Evolutionary conservation across 148 eudicot species (phyloP).

Genomic region (Polygonum maritimum): DNA sequence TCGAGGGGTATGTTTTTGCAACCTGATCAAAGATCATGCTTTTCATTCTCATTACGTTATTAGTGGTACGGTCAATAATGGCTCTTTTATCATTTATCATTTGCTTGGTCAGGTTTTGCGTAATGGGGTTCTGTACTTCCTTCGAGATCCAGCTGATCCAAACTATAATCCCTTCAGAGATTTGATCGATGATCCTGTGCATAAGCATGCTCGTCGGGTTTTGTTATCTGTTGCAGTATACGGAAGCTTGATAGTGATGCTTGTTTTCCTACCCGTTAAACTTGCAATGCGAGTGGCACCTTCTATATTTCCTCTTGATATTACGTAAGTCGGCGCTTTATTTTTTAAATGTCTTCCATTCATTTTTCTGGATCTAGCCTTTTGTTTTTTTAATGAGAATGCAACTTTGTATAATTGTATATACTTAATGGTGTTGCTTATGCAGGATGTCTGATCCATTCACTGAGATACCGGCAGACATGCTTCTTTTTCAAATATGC

Average conservation of each 20-base stretch:
- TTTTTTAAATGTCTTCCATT: neutral
- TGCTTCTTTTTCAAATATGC: constrained; percentile 93
- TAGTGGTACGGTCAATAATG: neutral
- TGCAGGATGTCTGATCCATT: constrained; percentile 95
- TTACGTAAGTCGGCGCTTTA: constrained; percentile 53
- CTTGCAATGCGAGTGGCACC: constrained; percentile 90
- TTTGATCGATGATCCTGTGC: constrained; percentile 92
- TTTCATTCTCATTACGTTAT: neutral
- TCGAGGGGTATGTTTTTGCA: constrained; percentile 64
- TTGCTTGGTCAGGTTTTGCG: constrained; percentile 63
- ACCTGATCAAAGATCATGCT: neutral
- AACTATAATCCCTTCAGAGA: constrained; percentile 96
- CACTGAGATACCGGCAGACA: constrained; percentile 92
- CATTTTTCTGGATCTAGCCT: neutral
- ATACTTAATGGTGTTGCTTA: neutral
- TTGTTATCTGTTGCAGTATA: constrained; percentile 83
- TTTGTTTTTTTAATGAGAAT: neutral
- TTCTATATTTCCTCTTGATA: constrained; percentile 81
- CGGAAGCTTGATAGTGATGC: constrained; percentile 91
- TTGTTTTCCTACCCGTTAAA: constrained; percentile 89
- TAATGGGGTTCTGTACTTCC: constrained; percentile 90
- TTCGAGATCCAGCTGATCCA: constrained; percentile 98
- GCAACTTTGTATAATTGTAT: neutral
- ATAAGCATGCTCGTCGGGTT: constrained; percentile 95
- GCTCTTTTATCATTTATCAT: neutral